A percentile compares a stretch with the other conserved stretches of the same genome.
These are phyloP conservation scores for Eragrostis nindensis DNA, from an alignment of 176 grass and related monocot species.

Conservation along the genomic window DNA sequence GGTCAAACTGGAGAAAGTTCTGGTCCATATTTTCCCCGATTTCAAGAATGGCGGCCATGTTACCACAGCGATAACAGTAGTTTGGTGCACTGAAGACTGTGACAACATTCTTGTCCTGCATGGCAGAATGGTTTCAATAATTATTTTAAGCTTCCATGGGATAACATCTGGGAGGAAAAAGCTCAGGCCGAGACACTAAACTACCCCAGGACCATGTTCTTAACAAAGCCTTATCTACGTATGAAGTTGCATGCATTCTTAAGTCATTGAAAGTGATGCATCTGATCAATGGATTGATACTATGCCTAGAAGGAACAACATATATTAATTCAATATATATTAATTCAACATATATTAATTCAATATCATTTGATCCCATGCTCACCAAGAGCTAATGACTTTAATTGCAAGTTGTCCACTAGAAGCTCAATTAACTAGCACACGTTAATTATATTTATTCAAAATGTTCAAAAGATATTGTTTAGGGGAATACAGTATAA, in stretches of 20 bases:
- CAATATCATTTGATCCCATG: neutral
- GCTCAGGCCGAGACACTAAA: neutral
- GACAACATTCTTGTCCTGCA: conserved; percentile 95
- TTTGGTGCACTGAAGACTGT: conserved; percentile 97
- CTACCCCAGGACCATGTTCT: neutral
- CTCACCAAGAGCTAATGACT: neutral
- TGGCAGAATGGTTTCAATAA: conserved; percentile 15
- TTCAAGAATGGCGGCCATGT: conserved; percentile 96
- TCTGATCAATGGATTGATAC: too few relatives aligned
- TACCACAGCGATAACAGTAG: conserved; percentile 96
- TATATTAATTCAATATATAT: too few relatives aligned
- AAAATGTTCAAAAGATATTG: conserved; percentile 11
- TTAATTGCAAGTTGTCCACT: neutral
- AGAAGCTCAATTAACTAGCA: neutral
- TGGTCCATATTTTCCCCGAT: conserved; percentile 97
- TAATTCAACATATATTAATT: neutral
- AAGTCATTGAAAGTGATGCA: too few relatives aligned
- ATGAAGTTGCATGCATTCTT: neutral
- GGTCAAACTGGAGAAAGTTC: conserved; percentile 97
- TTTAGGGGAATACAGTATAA: neutral
- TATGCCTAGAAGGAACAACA: too few relatives aligned
- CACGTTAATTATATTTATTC: neutral
- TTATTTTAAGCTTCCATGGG: conserved; percentile 23
- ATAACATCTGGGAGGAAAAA: neutral
- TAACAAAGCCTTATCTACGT: neutral